phyloP scores from a whole-genome alignment of 805 yeast genomes.

The Yamadazyma sp. region DNA sequence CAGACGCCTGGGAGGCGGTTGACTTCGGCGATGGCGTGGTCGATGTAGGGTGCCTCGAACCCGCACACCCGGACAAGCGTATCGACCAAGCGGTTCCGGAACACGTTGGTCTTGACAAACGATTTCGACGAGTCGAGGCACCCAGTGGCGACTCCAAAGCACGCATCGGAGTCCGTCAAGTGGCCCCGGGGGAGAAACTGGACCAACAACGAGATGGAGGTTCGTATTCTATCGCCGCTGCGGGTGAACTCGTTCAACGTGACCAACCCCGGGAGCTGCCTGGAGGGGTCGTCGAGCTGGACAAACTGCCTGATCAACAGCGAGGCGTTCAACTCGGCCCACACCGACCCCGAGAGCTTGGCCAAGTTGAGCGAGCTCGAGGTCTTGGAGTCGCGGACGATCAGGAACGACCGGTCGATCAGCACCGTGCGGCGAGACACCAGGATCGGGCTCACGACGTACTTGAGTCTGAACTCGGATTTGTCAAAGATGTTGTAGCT shows the following conservation, averaged over 20 bases:
- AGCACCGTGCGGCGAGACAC: constrained; percentile 15
- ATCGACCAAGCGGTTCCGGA: constrained; percentile 55
- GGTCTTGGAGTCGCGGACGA: constrained; percentile 15
- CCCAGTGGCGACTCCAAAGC: constrained; percentile 30
- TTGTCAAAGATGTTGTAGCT: constrained; percentile 71
- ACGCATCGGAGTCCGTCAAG: constrained; percentile 41
- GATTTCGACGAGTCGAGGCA: constrained; percentile 23
- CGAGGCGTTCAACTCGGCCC: constrained; percentile 66
- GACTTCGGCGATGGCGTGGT: constrained; percentile 22
- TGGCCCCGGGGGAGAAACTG: constrained; percentile 48
- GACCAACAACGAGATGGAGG: constrained; percentile 40
- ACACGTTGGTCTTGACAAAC: constrained; percentile 25
- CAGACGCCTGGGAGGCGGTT: constrained; percentile 16
- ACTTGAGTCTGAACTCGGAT: constrained; percentile 73
- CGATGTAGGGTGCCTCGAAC: constrained; percentile 28
- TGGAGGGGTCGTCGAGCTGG: constrained; percentile 52
- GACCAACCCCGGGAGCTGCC: constrained; percentile 60
- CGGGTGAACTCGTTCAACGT: constrained; percentile 42
- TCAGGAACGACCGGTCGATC: constrained; percentile 35
- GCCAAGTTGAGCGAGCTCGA: constrained; percentile 1
- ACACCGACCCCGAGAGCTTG: constrained; percentile 21
- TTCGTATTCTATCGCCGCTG: constrained; percentile 15
- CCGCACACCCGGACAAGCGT: constrained; percentile 46
- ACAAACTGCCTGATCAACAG: constrained; percentile 53
- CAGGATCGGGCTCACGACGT: constrained; percentile 29